phyloP scores from a whole-genome alignment of 768 basidiomycete genomes.

The Astraeus odoratus region DNA sequence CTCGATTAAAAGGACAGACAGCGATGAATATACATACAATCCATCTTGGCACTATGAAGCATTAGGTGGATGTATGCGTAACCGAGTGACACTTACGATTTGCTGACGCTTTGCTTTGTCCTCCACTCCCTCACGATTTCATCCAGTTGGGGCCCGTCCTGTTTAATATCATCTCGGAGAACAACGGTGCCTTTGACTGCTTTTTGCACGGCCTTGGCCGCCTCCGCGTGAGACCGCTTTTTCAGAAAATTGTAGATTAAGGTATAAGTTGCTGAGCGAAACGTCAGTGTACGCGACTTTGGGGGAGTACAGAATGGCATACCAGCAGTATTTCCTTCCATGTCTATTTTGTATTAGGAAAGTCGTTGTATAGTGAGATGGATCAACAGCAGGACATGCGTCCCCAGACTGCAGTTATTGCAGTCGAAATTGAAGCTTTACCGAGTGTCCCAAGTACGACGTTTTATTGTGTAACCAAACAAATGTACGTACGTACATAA shows the following conservation, averaged over 20 bases:
- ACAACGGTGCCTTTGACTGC: conserved; percentile 58
- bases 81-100: conserved; percentile 17
- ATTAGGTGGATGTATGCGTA: conserved; percentile 5
- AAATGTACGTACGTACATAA: background rate
- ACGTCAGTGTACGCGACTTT: conserved; percentile 7
- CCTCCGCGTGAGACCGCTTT: conserved; percentile 59
- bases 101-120: conserved; percentile 20
- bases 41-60: conserved; percentile 8
- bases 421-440: background rate
- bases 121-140: conserved; percentile 66
- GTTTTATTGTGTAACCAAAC: background rate
- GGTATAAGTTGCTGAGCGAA: conserved; percentile 60
- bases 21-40: conserved; percentile 20
- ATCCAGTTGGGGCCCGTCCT: conserved; percentile 51
- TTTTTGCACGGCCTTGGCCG: conserved; percentile 67
- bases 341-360: conserved; percentile 3
- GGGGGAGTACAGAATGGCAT: conserved; percentile 16
- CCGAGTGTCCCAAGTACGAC: background rate
- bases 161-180: conserved; percentile 46
- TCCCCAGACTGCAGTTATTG: too few species aligned
- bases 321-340: conserved; percentile 54
- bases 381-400: background rate
- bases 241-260: conserved; percentile 69
- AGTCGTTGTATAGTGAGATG: background rate
- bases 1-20: background rate